These are phyloP conservation scores for Trebouxia sp. DNA, from an alignment of 139 green algal genomes.

Conservation along the genomic window DNA sequence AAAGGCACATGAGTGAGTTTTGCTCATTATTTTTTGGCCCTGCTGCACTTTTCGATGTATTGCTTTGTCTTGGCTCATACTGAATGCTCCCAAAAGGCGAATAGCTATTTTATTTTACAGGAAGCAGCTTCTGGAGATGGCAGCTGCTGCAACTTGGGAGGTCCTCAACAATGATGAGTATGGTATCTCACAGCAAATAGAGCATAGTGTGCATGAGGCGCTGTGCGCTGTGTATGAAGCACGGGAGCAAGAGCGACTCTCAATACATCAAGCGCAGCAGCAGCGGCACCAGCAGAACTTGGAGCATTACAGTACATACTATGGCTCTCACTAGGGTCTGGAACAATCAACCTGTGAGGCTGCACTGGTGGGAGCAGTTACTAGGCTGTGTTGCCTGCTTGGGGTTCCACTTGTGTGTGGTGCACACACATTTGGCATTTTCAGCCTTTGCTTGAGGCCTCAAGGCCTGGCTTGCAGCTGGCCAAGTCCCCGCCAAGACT, in stretches of 20 bases:
- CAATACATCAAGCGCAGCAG: not conserved
- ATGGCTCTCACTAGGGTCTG: not conserved
- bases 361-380: too few relatives aligned
- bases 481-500: too few relatives aligned
- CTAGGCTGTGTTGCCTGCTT: too few relatives aligned
- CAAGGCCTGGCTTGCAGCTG: too few relatives aligned
- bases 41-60: too few relatives aligned
- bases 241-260: not conserved
- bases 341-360: too few relatives aligned
- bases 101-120: not conserved
- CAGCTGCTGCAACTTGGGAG: conserved; percentile 10
- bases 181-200: conserved; percentile 19
- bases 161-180: not conserved
- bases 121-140: not conserved
- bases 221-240: not conserved
- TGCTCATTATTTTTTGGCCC: too few relatives aligned
- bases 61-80: too few relatives aligned
- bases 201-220: conserved; percentile 9
- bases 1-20: not conserved
- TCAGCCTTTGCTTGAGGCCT: too few relatives aligned
- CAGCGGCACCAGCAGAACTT: not conserved
- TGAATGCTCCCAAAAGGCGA: not conserved
- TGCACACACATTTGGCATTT: too few relatives aligned
- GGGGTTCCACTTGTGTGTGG: too few relatives aligned
- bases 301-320: conserved; percentile 1